These are phyloP conservation scores for Pyrenochaeta sp. DNA, from an alignment of 2,329 filamentous ascomycete genomes.

Conservation along the genomic window DNA sequence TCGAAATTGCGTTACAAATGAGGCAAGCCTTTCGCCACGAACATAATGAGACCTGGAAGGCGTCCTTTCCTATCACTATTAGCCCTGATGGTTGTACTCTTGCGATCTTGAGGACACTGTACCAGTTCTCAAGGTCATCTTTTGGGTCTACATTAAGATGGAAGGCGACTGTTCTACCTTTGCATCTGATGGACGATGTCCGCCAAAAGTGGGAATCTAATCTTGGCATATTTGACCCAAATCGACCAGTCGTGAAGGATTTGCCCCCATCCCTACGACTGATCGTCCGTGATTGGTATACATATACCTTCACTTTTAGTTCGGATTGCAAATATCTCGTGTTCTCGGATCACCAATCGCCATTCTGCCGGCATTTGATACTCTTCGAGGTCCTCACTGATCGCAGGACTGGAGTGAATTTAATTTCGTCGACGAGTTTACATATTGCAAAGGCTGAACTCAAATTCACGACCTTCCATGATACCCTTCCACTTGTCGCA, in stretches of 20 bases:
- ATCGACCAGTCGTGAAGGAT: neutral
- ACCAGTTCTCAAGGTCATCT: neutral
- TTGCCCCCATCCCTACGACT: neutral
- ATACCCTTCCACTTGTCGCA: neutral
- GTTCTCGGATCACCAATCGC: neutral
- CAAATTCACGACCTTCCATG: neutral
- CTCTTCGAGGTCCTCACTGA: too few species aligned
- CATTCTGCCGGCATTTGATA: too few species aligned
- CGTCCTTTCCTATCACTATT: neutral
- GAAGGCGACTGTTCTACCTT: neutral
- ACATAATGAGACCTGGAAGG: neutral
- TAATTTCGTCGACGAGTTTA: neutral
- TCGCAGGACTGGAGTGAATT: neutral
- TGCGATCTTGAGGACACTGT: neutral
- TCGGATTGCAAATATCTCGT: neutral
- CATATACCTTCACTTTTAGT: neutral
- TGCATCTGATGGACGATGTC: neutral
- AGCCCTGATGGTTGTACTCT: neutral
- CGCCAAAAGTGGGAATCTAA: neutral
- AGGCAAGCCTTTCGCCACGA: neutral
- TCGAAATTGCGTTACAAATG: neutral
- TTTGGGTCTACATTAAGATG: neutral
- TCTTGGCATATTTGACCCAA: neutral
- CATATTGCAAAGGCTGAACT: neutral
- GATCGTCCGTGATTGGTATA: neutral